Evolutionary conservation across 1,284 basidiomycete species (phyloP).

Genomic region (Vanrija humicola): DNA sequence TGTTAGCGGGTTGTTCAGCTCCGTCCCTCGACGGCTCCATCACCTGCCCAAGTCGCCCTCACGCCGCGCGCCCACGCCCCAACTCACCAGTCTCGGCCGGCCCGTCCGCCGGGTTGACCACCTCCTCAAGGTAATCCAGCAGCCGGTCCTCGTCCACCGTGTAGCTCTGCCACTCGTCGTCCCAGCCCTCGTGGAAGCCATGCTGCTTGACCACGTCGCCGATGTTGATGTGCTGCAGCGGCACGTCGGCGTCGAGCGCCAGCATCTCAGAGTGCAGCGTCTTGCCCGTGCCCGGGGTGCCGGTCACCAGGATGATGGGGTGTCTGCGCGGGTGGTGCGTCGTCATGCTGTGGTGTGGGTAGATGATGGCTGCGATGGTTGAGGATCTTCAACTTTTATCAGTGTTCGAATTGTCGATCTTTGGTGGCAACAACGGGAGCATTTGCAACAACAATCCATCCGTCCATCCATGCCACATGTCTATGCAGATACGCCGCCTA

Average conservation of each 20-base stretch:
- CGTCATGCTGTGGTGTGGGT: conserved; percentile 33
- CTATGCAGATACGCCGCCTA: conserved; percentile 19
- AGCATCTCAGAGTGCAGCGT: conserved; percentile 84
- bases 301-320: conserved; percentile 90
- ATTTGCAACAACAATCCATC: background rate
- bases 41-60: no score
- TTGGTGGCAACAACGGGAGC: conserved; percentile 11
- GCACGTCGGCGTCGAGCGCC: conserved; percentile 54
- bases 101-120: conserved; percentile 43
- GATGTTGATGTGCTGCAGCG: conserved; percentile 80
- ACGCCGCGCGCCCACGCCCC: no score
- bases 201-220: conserved; percentile 84
- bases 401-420: background rate
- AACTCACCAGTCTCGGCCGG: conserved; percentile 41
- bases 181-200: conserved; percentile 75
- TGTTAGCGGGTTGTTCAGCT: background rate
- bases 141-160: conserved; percentile 95
- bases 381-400: background rate
- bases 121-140: conserved; percentile 79
- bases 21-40: no score
- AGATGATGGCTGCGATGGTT: background rate
- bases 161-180: conserved; percentile 92
- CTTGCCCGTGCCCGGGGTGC: conserved; percentile 68
- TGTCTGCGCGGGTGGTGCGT: conserved; percentile 46
- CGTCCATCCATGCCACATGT: no score